Percentiles rank a stretch among this genome's conserved stretches.
phyloP scores from a whole-genome alignment of 1,284 basidiomycete species.

The Papiliotrema flavescens region DNA sequence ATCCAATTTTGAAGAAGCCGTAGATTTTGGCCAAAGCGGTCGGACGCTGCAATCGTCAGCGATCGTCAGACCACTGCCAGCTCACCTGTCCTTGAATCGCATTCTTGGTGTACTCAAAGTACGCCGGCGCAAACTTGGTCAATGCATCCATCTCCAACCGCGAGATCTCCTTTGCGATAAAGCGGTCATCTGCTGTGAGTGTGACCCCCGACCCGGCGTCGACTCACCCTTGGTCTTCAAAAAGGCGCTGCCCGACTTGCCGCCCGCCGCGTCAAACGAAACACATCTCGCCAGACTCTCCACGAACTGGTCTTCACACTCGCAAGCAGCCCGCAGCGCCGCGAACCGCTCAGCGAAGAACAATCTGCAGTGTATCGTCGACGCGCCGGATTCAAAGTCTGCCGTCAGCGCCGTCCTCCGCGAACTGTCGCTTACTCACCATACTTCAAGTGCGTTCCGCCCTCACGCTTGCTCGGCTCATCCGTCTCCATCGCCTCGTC shows the following conservation, averaged over 20 bases:
- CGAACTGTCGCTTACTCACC: constrained; percentile 22
- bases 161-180: constrained; percentile 96
- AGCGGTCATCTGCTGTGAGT: constrained; percentile 74
- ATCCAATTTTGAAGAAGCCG: constrained; percentile 94
- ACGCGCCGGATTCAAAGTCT: constrained; percentile 87
- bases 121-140: constrained; percentile 94
- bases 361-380: constrained; percentile 92
- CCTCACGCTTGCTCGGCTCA: constrained; percentile 29
- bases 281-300: constrained; percentile 90
- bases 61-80: constrained; percentile 10
- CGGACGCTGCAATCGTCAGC: constrained; percentile 61
- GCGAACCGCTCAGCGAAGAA: constrained; percentile 98
- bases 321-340: constrained; percentile 83
- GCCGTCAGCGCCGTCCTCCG: constrained; percentile 7
- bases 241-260: constrained; percentile 95
- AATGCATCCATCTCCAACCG: constrained; percentile 88
- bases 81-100: constrained; percentile 62
- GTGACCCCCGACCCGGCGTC: neutral
- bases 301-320: constrained; percentile 88
- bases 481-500: constrained; percentile 46
- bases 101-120: constrained; percentile 95
- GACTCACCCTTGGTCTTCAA: constrained; percentile 81
- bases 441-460: constrained; percentile 48
- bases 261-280: constrained; percentile 94
- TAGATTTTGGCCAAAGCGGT: constrained; percentile 96